Evolutionary conservation across 345 rosid genomes (phyloP), one percentile per base, ranked within the genome.

Genomic region (Aquilaria sinensis): DNA sequence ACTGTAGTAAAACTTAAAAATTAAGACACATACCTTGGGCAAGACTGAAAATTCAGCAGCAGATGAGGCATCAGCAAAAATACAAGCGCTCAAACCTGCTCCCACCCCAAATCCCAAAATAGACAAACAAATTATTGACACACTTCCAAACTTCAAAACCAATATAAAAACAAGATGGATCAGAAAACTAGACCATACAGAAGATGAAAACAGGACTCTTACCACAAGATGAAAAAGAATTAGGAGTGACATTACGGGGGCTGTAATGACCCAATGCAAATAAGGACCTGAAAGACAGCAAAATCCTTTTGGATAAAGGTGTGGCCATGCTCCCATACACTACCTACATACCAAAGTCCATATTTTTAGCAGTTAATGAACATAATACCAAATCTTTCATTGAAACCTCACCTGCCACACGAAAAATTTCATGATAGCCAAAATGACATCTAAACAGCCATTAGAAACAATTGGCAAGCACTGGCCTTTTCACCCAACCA

Each of bases 321-420:
- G 78, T 69, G 53, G 85, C 86, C 92, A 83, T 86, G 13, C 12
- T 66, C 55, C 49, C 23, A 34, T 31, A 3, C 51, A 53, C 34
- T 13, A 49, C 43, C 43, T 37, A 9, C 43, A 37, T 9, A 37
- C 5, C 43, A 37, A 37, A 37, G 23, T 23, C 8, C 43, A 37
- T 4, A 4, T 37, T 37, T 9, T 5, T 37, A 37, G 0, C 23
- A 23, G 23, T 23, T 23, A 23, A 23, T 23, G 23, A 23, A 23
- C 23, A 23, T 23, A 23, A 23, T 23, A 23, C 23, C 23, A 37
- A 37, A 3, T 37, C 43, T 37, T 37, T 37, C 43, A 37, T 0
- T 37, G 43, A 37, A 37, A 37, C 8, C 23, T 37, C 5, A 37
- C 43, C 43, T 9, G 5, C 43, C 43, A 5, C 43, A 37, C 43